Evolutionary conservation across 2,329 filamentous ascomycete genomes (phyloP).

Genomic region (Colletotrichum sidae): DNA sequence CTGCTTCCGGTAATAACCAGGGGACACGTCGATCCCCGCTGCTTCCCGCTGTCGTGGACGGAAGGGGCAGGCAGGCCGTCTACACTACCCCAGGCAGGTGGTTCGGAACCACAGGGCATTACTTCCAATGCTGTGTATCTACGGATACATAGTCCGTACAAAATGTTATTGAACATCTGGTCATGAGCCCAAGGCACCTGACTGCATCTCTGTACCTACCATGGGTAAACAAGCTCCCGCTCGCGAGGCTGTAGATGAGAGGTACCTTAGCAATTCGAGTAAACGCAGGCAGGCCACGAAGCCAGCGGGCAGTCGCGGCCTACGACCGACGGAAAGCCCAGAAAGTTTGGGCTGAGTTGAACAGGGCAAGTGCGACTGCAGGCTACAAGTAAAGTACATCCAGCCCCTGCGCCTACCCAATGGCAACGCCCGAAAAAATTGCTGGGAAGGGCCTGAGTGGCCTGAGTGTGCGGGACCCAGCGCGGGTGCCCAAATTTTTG

Average conservation of each 20-base stretch:
- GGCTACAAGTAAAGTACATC: too few species aligned
- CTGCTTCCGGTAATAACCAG: slow-evolving; percentile 24
- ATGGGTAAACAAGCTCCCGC: too few species aligned
- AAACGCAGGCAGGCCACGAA: too few species aligned
- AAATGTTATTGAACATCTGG: too few species aligned
- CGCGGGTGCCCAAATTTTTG: slow-evolving; percentile 35
- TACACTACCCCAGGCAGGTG: not conserved
- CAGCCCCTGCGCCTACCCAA: slow-evolving; percentile 37
- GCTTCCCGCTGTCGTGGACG: slow-evolving; percentile 22
- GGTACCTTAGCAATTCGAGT: not conserved
- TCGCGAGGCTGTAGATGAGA: too few species aligned
- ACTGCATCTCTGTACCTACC: too few species aligned
- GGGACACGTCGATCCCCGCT: slow-evolving; percentile 23
- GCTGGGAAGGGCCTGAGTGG: too few species aligned
- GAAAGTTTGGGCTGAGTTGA: slow-evolving; percentile 31
- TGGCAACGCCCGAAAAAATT: slow-evolving; percentile 8
- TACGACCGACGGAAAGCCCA: not conserved
- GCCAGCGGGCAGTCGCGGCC: too few species aligned
- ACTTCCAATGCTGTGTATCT: too few species aligned
- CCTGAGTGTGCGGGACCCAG: slow-evolving; percentile 14
- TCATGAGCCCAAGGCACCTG: too few species aligned
- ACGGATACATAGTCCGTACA: too few species aligned
- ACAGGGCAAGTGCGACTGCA: slow-evolving; percentile 21
- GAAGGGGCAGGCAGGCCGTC: slow-evolving; percentile 20
- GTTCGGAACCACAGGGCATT: too few species aligned